These are phyloP conservation scores for Rhizomucor pusillus DNA, from an alignment of 371 early-diverging fungal genomes.

Conservation along the genomic window DNA sequence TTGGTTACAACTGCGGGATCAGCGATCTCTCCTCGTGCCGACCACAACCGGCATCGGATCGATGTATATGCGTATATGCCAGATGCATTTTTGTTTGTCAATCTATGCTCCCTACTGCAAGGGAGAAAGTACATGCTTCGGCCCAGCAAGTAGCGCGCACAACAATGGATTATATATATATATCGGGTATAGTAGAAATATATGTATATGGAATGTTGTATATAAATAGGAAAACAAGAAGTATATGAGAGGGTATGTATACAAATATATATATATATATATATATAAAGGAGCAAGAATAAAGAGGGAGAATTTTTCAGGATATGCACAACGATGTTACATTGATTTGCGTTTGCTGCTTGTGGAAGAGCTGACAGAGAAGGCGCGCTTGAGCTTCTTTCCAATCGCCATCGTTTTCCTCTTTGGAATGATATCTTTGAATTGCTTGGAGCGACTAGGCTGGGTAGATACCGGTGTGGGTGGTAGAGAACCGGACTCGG, in stretches of 20 bases:
- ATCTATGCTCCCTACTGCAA: too few species aligned
- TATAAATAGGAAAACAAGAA: too few species aligned
- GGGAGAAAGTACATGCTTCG: too few species aligned
- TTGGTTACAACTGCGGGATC: too few species aligned
- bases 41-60: too few species aligned
- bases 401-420: conserved; percentile 6
- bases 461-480: conserved; percentile 8
- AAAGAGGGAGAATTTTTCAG: background rate
- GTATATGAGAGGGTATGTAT: conserved; percentile 1
- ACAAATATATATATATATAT: background rate
- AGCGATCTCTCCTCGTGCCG: too few species aligned
- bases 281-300: conserved; percentile 2
- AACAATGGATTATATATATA: too few species aligned
- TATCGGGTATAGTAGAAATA: too few species aligned
- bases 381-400: conserved; percentile 11
- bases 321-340: conserved; percentile 2
- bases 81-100: too few species aligned
- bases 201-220: too few species aligned
- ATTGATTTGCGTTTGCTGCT: conserved; percentile 5
- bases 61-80: too few species aligned
- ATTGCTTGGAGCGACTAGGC: conserved; percentile 8
- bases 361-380: background rate
- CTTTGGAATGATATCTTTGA: conserved; percentile 6
- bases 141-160: too few species aligned
- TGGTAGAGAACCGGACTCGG: background rate